Evolutionary conservation across 179 eudicot genomes (phyloP).

Genomic region (Gypsophila paniculata): DNA sequence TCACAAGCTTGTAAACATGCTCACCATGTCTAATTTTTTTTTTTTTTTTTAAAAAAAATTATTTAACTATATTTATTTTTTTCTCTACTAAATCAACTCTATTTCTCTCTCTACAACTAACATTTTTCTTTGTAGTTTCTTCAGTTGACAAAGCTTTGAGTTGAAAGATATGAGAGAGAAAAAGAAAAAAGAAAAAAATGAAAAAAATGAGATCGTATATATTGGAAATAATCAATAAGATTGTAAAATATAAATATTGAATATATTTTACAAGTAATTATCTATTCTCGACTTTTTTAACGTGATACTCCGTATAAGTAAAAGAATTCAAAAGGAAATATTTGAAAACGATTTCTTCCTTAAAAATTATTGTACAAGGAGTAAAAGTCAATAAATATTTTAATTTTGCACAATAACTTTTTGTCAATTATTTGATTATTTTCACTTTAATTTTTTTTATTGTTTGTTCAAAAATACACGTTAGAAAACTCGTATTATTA

Average conservation of each 20-base stretch:
- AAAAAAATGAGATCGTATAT: constrained; percentile 14
- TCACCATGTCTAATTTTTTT: constrained; percentile 17
- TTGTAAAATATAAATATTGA: not conserved
- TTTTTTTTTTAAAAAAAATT: not conserved
- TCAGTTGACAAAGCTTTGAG: constrained; percentile 28
- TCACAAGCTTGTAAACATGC: constrained; percentile 25
- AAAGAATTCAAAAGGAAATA: too few relatives aligned
- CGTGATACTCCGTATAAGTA: too few relatives aligned
- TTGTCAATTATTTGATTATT: too few relatives aligned
- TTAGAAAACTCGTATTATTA: not conserved
- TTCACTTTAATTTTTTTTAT: too few relatives aligned
- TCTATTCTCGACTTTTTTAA: too few relatives aligned
- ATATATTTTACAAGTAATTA: too few relatives aligned
- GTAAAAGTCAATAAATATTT: too few relatives aligned
- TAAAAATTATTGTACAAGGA: too few relatives aligned
- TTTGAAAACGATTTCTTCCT: too few relatives aligned
- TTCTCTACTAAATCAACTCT: constrained; percentile 24
- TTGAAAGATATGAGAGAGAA: constrained; percentile 2
- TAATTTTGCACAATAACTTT: too few relatives aligned
- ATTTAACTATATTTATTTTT: not conserved
- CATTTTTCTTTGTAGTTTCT: constrained; percentile 14
- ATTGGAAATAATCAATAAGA: not conserved
- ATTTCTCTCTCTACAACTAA: constrained; percentile 11
- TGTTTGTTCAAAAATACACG: too few relatives aligned
- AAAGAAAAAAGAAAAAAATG: not conserved